phyloP scores from a whole-genome alignment of 108 stramenopile species.

The Discostella pseudostelligera region DNA sequence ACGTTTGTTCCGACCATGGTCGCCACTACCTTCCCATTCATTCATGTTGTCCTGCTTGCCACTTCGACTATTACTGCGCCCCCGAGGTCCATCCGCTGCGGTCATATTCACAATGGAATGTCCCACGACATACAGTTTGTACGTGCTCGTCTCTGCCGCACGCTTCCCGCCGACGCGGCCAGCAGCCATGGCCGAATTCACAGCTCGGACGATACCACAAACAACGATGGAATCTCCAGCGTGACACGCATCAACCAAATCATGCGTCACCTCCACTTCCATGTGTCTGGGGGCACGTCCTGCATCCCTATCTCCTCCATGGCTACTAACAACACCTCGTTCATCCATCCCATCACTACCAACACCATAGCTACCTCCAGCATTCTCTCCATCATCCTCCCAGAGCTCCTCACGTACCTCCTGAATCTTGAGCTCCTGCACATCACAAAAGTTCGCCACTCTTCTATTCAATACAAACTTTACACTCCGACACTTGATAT shows the following conservation, averaged over 20 bases:
- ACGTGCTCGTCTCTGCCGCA: constrained; percentile 81
- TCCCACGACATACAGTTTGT: constrained; percentile 86
- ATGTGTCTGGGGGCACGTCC: constrained; percentile 86
- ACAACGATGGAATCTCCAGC: constrained; percentile 94
- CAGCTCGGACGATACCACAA: constrained; percentile 82
- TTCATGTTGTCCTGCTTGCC: constrained; percentile 4
- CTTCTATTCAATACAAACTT: constrained; percentile 70
- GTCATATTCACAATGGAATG: constrained; percentile 83
- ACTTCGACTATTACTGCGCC: constrained; percentile 14
- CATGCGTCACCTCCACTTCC: constrained; percentile 82
- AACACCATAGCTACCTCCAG: constrained; percentile 4
- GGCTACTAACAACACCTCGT: constrained; percentile 16
- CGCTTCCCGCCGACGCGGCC: constrained; percentile 76
- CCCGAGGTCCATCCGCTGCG: constrained; percentile 24
- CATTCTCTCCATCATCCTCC: constrained; percentile 12
- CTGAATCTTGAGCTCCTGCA: constrained; percentile 91
- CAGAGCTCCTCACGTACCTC: constrained; percentile 84
- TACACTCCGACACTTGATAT: constrained; percentile 54
- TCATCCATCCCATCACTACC: constrained; percentile 3
- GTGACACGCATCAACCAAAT: constrained; percentile 92
- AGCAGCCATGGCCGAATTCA: constrained; percentile 85
- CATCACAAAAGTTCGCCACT: constrained; percentile 87
- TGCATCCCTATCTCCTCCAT: constrained; percentile 40
- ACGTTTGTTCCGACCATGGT: constrained; percentile 33
- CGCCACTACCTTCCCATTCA: constrained; percentile 15